Base-by-base conservation (phyloP, 331 rosid genomes). In the Acacia concinna region DNA sequence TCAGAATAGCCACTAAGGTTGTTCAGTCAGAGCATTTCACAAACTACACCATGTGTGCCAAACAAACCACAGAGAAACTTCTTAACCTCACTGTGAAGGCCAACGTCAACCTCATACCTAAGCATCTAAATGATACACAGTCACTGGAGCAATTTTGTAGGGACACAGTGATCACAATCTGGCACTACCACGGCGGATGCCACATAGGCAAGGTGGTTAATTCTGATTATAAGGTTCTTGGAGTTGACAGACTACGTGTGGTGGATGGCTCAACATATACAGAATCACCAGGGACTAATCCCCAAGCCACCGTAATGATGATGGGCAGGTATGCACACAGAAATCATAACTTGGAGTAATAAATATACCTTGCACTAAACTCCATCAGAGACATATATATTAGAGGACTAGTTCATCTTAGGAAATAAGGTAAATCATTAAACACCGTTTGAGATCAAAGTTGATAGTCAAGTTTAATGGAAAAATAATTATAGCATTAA, bases 171-270 rank as follows among this genome's bases (percentile, higher is more conserved):
- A 93, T 87, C 92, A 93, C 93, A 31, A 93, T 93, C 65, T 93
- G 98, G 98, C 98, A 93, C 73, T 93, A 91, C 86, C 98, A 93
- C 75, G 97, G 98, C 17, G 98, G 98, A 32, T 84, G 90, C 69
- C 97, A 88, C 52, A 86, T 91, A 64, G 95, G 93, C 47, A 91
- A 89, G 81, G 98, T 93, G 30, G 89, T 93, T 43, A 78, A 77
- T 77, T 76, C 79, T 20, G 83, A 90, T 71, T 34, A 81, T 82
- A 90, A 86, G 82, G 93, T 91, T 85, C 91, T 93, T 44, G 95
- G 97, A 57, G 87, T 91, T 70, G 81, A 79, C 30, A 82, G 92
- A 82, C 87, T 93, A 68, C 83, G 98, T 2, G 85, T 93, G 64
- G 86, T 87, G 1, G 98, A 93, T 86, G 95, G 95, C 63, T 93